Percentiles rank a stretch among this genome's conserved stretches.
These are phyloP conservation scores for Cronartium quercuum DNA, from an alignment of 1,284 basidiomycete genomes.

Conservation along the genomic window DNA sequence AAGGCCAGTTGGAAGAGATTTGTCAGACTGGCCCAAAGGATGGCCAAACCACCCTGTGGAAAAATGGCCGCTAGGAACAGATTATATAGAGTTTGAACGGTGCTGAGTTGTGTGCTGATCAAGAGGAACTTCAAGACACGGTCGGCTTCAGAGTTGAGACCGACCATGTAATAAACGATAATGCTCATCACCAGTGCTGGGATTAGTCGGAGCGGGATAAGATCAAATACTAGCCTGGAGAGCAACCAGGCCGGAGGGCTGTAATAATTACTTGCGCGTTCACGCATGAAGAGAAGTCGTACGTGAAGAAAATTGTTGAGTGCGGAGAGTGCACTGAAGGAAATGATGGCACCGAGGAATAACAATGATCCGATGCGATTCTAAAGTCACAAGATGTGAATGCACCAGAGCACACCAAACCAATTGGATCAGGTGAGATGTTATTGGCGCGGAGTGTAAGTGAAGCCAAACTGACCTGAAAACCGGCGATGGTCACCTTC, in stretches of 20 bases:
- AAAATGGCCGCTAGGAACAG: conserved; percentile 75
- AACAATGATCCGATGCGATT: conserved; percentile 37
- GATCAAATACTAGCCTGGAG: conserved; percentile 74
- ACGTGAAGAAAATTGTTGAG: conserved; percentile 75
- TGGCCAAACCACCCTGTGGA: conserved; percentile 76
- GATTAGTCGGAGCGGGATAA: conserved; percentile 71
- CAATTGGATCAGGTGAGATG: neutral
- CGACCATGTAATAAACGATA: conserved; percentile 85
- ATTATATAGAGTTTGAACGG: conserved; percentile 78
- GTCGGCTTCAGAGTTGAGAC: conserved; percentile 62
- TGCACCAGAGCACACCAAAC: no score
- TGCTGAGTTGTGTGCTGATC: conserved; percentile 66
- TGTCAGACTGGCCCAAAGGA: conserved; percentile 70
- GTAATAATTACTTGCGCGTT: conserved; percentile 57
- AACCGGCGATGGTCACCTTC: conserved; percentile 71
- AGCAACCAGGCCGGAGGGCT: conserved; percentile 79
- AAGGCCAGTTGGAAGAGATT: conserved; percentile 66
- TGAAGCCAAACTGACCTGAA: conserved; percentile 69
- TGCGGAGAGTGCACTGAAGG: conserved; percentile 78
- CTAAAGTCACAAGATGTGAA: neutral
- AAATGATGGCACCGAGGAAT: conserved; percentile 50
- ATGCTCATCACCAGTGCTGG: conserved; percentile 74
- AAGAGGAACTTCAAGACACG: conserved; percentile 77
- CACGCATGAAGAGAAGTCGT: conserved; percentile 74
- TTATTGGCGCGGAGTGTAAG: no score